phyloP scores from a whole-genome alignment of 192 early-diverging fungal genomes.

The Entomortierella lignicola region DNA sequence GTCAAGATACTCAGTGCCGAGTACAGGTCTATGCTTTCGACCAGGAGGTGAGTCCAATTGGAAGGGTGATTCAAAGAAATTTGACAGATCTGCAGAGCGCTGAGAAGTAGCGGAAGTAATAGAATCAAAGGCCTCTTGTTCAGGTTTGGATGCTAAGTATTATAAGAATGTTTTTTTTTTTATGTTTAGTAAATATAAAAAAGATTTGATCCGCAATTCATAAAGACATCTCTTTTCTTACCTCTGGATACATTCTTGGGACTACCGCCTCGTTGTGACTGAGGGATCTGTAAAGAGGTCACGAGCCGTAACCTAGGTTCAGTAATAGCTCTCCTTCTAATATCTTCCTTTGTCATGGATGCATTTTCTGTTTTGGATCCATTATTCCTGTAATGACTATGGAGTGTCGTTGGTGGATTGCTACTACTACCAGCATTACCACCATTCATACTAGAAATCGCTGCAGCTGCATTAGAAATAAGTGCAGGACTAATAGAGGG shows the following conservation, averaged over 20 bases:
- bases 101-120: no score
- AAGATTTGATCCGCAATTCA: neutral
- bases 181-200: neutral
- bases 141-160: slow-evolving; percentile 2
- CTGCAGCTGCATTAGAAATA: slow-evolving; percentile 34
- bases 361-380: neutral
- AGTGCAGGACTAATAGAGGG: slow-evolving; percentile 31
- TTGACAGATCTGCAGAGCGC: slow-evolving; percentile 26
- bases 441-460: slow-evolving; percentile 19
- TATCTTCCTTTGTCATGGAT: slow-evolving; percentile 17
- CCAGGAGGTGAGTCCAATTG: slow-evolving; percentile 25
- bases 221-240: neutral
- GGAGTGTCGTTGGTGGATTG: slow-evolving; percentile 1
- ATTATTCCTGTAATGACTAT: slow-evolving; percentile 9
- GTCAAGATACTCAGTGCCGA: slow-evolving; percentile 51
- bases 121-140: no score
- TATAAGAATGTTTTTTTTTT: no score
- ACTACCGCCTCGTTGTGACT: neutral
- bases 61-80: slow-evolving; percentile 29
- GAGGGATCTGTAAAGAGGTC: slow-evolving; percentile 12
- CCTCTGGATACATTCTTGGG: slow-evolving; percentile 12
- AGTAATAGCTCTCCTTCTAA: slow-evolving; percentile 36
- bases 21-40: slow-evolving; percentile 20
- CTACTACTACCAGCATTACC: neutral
- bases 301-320: slow-evolving; percentile 20